Evolutionary conservation across 163 green algal genomes (phyloP).

Genomic region (Chlamydomonas reinhardtii): DNA sequence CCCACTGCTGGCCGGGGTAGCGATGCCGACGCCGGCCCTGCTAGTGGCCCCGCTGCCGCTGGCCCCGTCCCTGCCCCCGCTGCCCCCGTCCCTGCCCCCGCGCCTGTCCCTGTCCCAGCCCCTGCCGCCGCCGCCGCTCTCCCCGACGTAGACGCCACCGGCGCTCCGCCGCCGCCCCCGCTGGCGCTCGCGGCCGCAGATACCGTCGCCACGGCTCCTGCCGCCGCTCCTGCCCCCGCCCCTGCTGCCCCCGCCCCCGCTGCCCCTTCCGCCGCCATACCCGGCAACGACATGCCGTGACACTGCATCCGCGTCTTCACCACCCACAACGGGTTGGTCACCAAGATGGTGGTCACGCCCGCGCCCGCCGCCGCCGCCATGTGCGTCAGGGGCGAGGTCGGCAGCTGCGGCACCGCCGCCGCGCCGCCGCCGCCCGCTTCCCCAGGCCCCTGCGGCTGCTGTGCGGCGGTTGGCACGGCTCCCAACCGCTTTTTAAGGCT

Average conservation of each 20-base stretch:
- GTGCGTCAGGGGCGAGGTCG: slow-evolving; percentile 62
- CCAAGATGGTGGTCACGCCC: slow-evolving; percentile 88
- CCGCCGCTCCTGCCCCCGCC: not conserved
- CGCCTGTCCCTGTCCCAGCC: not conserved
- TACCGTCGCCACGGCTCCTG: too few relatives aligned
- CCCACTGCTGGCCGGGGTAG: not conserved
- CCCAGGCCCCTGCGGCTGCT: not conserved
- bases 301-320: slow-evolving; percentile 96
- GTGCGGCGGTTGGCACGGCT: not conserved
- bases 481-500: slow-evolving; percentile 76
- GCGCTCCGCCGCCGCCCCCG: too few relatives aligned
- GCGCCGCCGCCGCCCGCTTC: not conserved
- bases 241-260: not conserved
- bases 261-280: not conserved
- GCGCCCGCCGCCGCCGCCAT: slow-evolving; percentile 90
- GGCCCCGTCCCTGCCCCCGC: not conserved
- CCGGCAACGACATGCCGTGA: slow-evolving; percentile 76
- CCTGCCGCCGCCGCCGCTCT: not conserved
- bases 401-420: slow-evolving; percentile 18
- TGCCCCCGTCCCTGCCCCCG: not conserved
- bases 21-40: not conserved
- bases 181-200: not conserved
- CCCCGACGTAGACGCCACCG: too few relatives aligned
- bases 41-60: not conserved
- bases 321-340: slow-evolving; percentile 97